Percentiles rank a stretch among this genome's conserved stretches.
These are phyloP conservation scores for Geosmithia putterillii DNA, from an alignment of 2,329 filamentous ascomycete species.

Conservation along the genomic window DNA sequence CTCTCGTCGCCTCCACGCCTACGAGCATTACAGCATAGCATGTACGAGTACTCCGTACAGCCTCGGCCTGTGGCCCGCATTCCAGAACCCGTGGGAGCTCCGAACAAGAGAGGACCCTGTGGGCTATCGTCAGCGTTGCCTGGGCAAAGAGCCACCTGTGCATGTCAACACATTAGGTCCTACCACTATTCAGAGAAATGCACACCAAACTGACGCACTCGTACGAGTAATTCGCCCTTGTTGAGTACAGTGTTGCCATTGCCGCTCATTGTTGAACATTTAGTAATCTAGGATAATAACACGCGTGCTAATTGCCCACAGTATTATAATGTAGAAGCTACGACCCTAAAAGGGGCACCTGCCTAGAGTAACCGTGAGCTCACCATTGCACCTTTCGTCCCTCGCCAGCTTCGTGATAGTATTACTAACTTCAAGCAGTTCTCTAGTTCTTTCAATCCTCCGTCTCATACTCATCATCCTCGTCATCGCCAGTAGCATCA, in stretches of 20 bases:
- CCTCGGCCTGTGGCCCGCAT: neutral
- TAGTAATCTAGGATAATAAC: too few relatives aligned
- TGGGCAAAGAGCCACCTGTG: too few relatives aligned
- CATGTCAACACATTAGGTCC: too few relatives aligned
- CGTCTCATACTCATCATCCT: neutral
- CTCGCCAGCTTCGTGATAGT: neutral
- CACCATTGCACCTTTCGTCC: neutral
- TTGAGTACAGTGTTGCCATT: too few relatives aligned
- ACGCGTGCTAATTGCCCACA: too few relatives aligned
- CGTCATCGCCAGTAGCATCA: neutral
- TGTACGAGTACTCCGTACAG: too few relatives aligned
- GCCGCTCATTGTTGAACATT: too few relatives aligned
- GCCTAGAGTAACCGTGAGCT: neutral
- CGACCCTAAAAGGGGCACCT: neutral
- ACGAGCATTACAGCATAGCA: too few relatives aligned
- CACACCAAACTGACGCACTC: too few relatives aligned
- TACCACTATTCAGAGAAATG: too few relatives aligned
- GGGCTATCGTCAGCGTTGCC: neutral
- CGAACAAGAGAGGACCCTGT: neutral
- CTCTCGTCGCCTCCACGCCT: neutral
- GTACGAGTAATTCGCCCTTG: too few relatives aligned
- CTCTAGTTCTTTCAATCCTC: neutral
- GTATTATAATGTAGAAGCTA: neutral
- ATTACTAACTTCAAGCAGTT: too few relatives aligned
- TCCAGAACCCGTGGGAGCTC: neutral